phyloP scores from a whole-genome alignment of 2,329 filamentous ascomycete species.

The Cytospora paraplurivora region DNA sequence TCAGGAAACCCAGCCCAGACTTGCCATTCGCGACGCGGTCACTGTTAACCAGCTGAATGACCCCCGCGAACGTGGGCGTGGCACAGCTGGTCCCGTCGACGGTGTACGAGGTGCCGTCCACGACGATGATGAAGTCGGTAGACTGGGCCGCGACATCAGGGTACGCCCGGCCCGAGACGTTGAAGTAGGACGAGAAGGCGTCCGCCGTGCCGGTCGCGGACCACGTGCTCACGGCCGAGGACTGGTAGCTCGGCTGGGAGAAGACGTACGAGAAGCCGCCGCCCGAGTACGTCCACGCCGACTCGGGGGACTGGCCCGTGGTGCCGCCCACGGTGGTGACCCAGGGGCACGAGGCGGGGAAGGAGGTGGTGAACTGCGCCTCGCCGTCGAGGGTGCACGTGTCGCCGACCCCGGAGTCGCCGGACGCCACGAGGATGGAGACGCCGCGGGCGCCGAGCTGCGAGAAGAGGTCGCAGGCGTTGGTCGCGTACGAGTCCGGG shows the following conservation, averaged over 20 bases:
- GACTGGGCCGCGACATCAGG: constrained; percentile 42
- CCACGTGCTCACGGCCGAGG: constrained; percentile 35
- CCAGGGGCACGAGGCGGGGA: constrained; percentile 54
- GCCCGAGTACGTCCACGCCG: constrained; percentile 53
- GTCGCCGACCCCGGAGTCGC: constrained; percentile 51
- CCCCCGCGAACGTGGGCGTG: constrained; percentile 52
- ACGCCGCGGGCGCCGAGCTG: constrained; percentile 68
- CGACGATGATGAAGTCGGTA: constrained; percentile 31
- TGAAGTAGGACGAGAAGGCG: constrained; percentile 40
- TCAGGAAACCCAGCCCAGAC: constrained; percentile 46
- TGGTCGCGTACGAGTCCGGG: constrained; percentile 57
- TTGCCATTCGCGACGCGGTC: constrained; percentile 48
- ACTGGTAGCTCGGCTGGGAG: constrained; percentile 46
- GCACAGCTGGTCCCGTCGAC: constrained; percentile 43
- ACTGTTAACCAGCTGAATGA: constrained; percentile 57
- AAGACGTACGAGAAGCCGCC: constrained; percentile 55
- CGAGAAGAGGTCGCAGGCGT: constrained; percentile 58
- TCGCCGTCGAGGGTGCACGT: constrained; percentile 31
- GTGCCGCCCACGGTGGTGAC: constrained; percentile 66
- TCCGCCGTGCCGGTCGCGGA: constrained; percentile 15
- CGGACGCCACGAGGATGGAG: constrained; percentile 64
- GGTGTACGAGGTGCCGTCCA: not conserved
- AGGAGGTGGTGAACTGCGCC: constrained; percentile 47
- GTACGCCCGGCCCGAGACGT: constrained; percentile 33
- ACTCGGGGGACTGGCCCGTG: constrained; percentile 51